Evolutionary conservation across 352 stramenopile species (phyloP), one percentile per base, ranked within the genome.

Genomic region (Halophytophthora polymorphica): DNA sequence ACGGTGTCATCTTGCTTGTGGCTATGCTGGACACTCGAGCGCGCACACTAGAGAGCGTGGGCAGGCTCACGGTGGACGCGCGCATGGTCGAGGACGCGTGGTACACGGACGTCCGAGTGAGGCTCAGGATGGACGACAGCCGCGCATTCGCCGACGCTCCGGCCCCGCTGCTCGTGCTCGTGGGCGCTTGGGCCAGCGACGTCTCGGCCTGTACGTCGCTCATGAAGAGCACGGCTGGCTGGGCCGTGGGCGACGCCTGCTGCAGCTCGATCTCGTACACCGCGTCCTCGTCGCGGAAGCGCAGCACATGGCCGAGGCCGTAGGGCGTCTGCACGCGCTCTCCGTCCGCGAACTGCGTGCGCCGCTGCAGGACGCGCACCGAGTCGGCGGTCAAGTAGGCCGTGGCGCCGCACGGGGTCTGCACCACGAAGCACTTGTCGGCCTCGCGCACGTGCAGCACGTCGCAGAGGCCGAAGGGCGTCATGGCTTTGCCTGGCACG

Each of bases 121-220:
- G 68, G 48, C 71, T 86, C 45, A 90, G 67, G 54, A 90, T 84
- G 39, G 78, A 86, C 14, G 78, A 87, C n/a, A 90, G 52, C 15
- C 78, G 75, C n/a, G 64, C 75, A 40, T 83, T 77, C 34, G 49
- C 57, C 7, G 42, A 31, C 25, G 25, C 25, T 31, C 25, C 25
- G 29, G 25, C 25, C 8, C 25, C 25, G 29, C 35, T 55, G 22
- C 22, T 44, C 25, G 25, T 45, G n/a, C 47, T 33, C 21, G 51
- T 39, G 8, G 63, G 58, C 15, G 56, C 72, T 22, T 74, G 56
- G 19, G 54, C 53, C 45, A 75, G 60, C 29, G 50, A 56, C n/a
- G 63, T 79, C 51, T 79, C 71, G 17, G 75, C 75, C 34, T 77
- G 41, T 25, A 47, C 19, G 49, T 80, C 71, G 45, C 51, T 72